phyloP scores from a whole-genome alignment of 495 filamentous ascomycete species.

The Ascobolus immersus region DNA sequence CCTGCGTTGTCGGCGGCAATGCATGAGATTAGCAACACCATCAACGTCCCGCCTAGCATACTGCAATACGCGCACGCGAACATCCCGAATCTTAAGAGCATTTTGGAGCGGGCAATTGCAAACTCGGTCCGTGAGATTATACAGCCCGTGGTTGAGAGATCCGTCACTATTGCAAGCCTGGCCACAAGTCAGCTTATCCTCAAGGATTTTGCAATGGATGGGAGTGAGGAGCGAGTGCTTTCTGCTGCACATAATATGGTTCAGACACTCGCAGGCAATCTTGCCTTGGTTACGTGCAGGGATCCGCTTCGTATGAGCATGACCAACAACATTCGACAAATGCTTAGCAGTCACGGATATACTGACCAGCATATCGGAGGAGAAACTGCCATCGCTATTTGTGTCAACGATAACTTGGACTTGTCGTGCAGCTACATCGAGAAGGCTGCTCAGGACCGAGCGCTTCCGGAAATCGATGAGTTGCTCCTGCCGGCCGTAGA shows the following conservation, averaged over 20 bases:
- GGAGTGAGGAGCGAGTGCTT: constrained; percentile 61
- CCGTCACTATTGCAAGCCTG: constrained; percentile 90
- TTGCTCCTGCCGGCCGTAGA: constrained; percentile 56
- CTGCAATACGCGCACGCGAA: constrained; percentile 29
- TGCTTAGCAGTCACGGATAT: constrained; percentile 41
- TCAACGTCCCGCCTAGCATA: constrained; percentile 51
- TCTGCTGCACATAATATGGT: constrained; percentile 76
- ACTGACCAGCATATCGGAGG: constrained; percentile 46
- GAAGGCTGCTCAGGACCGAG: constrained; percentile 76
- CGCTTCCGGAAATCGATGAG: constrained; percentile 78
- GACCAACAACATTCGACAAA: constrained; percentile 70
- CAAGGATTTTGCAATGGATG: constrained; percentile 87
- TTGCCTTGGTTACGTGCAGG: constrained; percentile 93
- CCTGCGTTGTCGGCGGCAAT: constrained; percentile 48
- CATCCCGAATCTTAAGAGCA: constrained; percentile 39
- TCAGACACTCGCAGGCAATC: constrained; percentile 66
- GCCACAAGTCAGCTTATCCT: constrained; percentile 77
- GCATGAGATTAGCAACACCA: constrained; percentile 47
- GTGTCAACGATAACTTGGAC: constrained; percentile 93
- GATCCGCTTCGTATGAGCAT: constrained; percentile 90
- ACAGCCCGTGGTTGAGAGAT: constrained; percentile 83
- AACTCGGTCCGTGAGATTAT: constrained; percentile 85
- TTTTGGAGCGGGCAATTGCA: constrained; percentile 59
- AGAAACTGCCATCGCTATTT: constrained; percentile 54
- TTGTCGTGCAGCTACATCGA: constrained; percentile 78